A percentile compares a stretch with the other conserved stretches of the same genome.
phyloP scores from a whole-genome alignment of 345 rosid species.

The Schrenkiella parvula region DNA sequence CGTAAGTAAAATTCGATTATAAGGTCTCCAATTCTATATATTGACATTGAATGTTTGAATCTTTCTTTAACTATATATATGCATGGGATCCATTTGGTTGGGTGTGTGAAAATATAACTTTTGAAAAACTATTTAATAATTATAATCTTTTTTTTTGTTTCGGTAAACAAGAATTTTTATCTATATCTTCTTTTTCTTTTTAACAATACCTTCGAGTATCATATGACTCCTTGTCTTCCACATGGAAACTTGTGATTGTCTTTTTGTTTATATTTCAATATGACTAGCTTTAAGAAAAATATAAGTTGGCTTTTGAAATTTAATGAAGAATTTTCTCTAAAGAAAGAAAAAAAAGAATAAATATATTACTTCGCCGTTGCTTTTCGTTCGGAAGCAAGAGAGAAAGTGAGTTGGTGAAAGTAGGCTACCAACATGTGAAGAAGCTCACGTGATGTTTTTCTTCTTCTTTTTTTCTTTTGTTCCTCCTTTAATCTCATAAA shows the following conservation, averaged over 20 bases:
- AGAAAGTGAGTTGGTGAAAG: constrained; percentile 29
- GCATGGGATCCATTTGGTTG: neutral
- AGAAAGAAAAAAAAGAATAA: neutral
- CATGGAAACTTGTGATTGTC: constrained; percentile 1
- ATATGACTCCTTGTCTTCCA: constrained; percentile 27
- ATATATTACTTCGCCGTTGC: constrained; percentile 19
- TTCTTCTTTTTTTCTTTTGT: neutral
- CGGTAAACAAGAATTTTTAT: too few relatives aligned
- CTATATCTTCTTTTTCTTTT: neutral
- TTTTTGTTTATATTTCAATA: neutral
- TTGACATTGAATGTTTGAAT: neutral
- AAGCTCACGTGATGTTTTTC: constrained; percentile 8
- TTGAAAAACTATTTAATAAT: neutral
- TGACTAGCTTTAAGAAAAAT: constrained; percentile 16
- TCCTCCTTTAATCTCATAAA: neutral
- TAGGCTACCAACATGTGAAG: constrained; percentile 34
- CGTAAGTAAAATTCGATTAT: neutral
- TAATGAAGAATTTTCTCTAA: constrained; percentile 18
- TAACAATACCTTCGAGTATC: constrained; percentile 10
- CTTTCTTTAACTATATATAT: neutral
- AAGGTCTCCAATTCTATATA: neutral
- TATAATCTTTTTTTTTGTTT: too few relatives aligned
- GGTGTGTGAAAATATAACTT: constrained; percentile 6
- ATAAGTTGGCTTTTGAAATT: neutral
- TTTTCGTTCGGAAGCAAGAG: neutral